Evolutionary conservation across 2,329 filamentous ascomycete genomes (phyloP), one percentile per base, ranked within the genome.

Genomic region (Diaporthe ampelina): DNA sequence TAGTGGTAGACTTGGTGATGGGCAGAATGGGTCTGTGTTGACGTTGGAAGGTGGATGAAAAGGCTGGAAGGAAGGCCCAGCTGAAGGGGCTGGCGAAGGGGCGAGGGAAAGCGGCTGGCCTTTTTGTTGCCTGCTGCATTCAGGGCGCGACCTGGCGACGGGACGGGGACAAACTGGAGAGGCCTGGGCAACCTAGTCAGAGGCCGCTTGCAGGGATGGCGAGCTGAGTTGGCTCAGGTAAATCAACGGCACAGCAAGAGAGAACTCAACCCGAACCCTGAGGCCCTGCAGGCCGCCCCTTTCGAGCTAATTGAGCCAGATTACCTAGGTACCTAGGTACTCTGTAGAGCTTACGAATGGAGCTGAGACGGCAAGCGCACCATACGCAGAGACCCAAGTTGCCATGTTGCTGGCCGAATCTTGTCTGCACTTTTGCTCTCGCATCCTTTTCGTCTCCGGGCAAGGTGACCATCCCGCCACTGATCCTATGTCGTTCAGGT

Each of bases 121-220:
- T 56, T 72, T 72, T 72, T 72, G 57, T 63, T 72, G 57, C 59
- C 57, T 63, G 48, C 48, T 68, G 45, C 21, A 56, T 54, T 45
- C 57, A 45, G 63, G 57, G 57, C 70, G 57, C 57, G 57, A 72
- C 70, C 45, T n/a, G 29, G 63, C 40, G 40, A 43, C 40, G 40
- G 40, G 13, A 43, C 13, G 40, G 40, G 13, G 45, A 37, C 45
- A 67, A 52, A 29, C 45, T 37, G 45, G 19, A 52, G 13, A 37
- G 7, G 45, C 13, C 69, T n/a, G 17, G 32, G 19, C n/a, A 24
- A 45, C 70, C 70, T 71, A 9, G 70, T 59, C 45, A 72, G 57
- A 71, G 69, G 69, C 69, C 69, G 69, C 57, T 52, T 63, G 69
- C 69, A 72, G 69, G 69, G 69, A 58, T 71, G 29, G 35, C 35